phyloP scores from a whole-genome alignment of 1,139 yeast species.

The Hanseniaspora gamundiae region DNA sequence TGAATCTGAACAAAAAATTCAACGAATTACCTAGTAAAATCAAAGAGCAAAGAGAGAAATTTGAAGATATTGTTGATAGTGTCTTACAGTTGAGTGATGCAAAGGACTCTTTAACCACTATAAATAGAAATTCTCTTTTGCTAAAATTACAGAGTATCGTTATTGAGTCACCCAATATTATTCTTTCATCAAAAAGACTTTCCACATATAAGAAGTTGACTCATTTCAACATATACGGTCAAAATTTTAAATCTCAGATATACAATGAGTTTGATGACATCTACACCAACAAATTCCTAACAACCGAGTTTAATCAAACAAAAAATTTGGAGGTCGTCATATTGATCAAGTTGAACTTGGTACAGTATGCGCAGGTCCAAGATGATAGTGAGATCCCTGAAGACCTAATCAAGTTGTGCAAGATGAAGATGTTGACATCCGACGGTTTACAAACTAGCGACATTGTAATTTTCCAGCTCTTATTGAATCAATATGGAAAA shows the following conservation, averaged over 20 bases:
- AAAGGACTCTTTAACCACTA: background rate
- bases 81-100: background rate
- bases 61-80: background rate
- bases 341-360: slow-evolving; percentile 6
- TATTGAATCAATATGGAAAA: slow-evolving; percentile 13
- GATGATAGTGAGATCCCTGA: slow-evolving; percentile 1
- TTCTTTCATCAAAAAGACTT: background rate
- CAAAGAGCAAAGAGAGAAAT: slow-evolving; percentile 1
- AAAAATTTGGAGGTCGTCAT: slow-evolving; percentile 4
- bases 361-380: slow-evolving; percentile 4
- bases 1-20: slow-evolving; percentile 26
- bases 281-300: background rate
- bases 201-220: background rate
- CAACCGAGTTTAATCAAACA: background rate
- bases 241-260: slow-evolving; percentile 12
- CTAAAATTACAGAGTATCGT: background rate
- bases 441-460: slow-evolving; percentile 17
- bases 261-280: slow-evolving; percentile 3
- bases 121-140: background rate
- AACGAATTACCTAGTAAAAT: slow-evolving; percentile 9
- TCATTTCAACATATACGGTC: slow-evolving; percentile 20
- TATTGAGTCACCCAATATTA: background rate
- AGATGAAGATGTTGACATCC: slow-evolving; percentile 15
- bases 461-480: slow-evolving; percentile 14
- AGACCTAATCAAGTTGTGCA: slow-evolving; percentile 7